These are phyloP conservation scores for Fusarium oligoseptatum DNA, from an alignment of 2,329 filamentous ascomycete genomes.

Conservation along the genomic window DNA sequence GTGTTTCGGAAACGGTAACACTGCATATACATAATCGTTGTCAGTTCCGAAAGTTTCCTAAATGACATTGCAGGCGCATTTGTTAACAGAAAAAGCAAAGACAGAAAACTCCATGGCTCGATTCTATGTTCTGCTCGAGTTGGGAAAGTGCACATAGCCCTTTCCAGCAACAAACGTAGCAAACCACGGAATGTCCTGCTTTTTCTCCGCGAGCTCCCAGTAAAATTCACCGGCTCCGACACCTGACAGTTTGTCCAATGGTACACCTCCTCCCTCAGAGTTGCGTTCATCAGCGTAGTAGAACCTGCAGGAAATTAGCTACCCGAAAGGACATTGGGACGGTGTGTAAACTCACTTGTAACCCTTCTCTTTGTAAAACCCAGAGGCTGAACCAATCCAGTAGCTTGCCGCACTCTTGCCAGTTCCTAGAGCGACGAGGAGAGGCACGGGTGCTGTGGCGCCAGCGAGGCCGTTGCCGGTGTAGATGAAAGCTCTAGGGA, in stretches of 20 bases:
- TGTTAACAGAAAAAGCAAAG: not conserved
- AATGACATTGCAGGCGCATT: not conserved
- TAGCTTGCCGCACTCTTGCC: not conserved
- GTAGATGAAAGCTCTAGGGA: not conserved
- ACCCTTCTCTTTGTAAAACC: not conserved
- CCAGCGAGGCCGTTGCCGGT: not conserved
- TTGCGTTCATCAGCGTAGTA: not conserved
- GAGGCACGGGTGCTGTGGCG: not conserved
- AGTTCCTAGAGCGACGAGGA: not conserved
- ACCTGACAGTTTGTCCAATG: not conserved
- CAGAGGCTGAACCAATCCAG: not conserved
- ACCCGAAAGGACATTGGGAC: not conserved
- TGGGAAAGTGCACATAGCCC: constrained; percentile 22
- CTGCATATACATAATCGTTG: not conserved
- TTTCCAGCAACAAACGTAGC: constrained; percentile 22
- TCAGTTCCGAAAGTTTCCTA: not conserved
- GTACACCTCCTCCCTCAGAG: not conserved
- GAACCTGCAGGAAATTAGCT: not conserved
- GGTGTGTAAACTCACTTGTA: not conserved
- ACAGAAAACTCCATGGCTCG: not conserved
- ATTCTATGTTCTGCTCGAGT: constrained; percentile 4
- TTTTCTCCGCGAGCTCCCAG: constrained; percentile 3
- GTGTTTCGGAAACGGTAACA: not conserved
- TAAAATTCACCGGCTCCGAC: not conserved
- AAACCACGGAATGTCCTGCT: constrained; percentile 13